These are phyloP conservation scores for Trichoderma sp. DNA, from an alignment of 2,329 filamentous ascomycete species.

Conservation along the genomic window DNA sequence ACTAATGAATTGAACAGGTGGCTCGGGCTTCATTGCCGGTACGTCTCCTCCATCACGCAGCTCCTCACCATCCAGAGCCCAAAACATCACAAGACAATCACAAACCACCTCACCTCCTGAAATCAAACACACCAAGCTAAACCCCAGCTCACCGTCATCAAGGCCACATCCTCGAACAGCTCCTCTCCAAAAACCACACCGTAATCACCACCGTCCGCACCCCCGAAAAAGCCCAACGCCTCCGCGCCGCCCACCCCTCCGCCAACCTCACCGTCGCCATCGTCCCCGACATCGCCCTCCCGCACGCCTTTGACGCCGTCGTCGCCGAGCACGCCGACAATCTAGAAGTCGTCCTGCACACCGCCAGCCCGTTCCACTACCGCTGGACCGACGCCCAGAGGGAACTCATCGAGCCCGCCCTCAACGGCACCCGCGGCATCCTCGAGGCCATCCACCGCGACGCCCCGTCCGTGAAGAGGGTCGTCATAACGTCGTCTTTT, in stretches of 20 bases:
- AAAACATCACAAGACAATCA: background rate
- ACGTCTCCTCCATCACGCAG: conserved; percentile 19
- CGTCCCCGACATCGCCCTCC: conserved; percentile 75
- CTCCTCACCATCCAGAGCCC: background rate
- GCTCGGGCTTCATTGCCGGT: conserved; percentile 44
- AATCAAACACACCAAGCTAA: conserved; percentile 8
- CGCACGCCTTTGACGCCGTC: conserved; percentile 71
- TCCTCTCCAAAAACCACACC: conserved; percentile 53
- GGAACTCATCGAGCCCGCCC: conserved; percentile 61
- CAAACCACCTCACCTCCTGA: background rate
- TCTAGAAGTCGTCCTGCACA: conserved; percentile 61
- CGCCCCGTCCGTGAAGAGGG: conserved; percentile 65
- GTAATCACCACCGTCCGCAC: conserved; percentile 60
- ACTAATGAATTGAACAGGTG: conserved; percentile 33
- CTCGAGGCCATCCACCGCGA: conserved; percentile 67
- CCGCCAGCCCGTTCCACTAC: conserved; percentile 62
- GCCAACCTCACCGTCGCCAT: conserved; percentile 57
- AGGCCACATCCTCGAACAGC: conserved; percentile 59
- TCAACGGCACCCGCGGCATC: conserved; percentile 67
- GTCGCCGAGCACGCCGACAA: conserved; percentile 41
- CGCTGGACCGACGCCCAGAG: conserved; percentile 53
- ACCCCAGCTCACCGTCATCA: background rate
- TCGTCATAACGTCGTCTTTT: conserved; percentile 65
- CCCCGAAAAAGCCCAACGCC: conserved; percentile 55
- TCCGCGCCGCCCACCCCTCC: conserved; percentile 49